phyloP scores from a whole-genome alignment of 805 yeast species.

The Dipodascopsis uninucleata region DNA sequence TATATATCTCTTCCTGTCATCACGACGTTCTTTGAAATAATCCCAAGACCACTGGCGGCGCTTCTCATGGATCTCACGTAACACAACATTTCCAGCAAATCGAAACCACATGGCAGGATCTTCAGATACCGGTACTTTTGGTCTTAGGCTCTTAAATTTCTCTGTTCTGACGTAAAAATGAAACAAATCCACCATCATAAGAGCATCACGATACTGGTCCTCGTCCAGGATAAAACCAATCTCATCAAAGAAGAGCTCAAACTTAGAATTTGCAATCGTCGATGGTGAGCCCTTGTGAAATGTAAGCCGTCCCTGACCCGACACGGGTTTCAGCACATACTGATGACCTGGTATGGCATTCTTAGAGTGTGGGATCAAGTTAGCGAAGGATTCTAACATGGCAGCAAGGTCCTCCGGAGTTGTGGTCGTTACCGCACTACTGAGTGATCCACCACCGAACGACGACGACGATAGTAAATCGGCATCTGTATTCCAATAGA shows the following conservation, averaged over 20 bases:
- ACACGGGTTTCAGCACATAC: conserved; percentile 73
- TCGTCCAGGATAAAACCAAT: conserved; percentile 84
- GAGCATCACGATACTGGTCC: conserved; percentile 74
- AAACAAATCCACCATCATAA: conserved; percentile 76
- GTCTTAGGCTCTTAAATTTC: conserved; percentile 69
- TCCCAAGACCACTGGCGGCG: conserved; percentile 89
- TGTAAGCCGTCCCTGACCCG: conserved; percentile 79
- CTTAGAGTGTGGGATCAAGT: conserved; percentile 8
- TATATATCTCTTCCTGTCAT: conserved; percentile 66
- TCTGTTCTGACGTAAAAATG: conserved; percentile 75
- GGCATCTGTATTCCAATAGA: conserved; percentile 79
- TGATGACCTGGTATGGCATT: conserved; percentile 27
- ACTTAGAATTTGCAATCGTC: conserved; percentile 60
- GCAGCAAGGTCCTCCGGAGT: conserved; percentile 36
- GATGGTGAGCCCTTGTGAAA: conserved; percentile 72
- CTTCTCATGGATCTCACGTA: conserved; percentile 75
- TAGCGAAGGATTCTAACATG: conserved; percentile 12
- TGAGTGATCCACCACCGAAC: no score
- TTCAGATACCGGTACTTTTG: conserved; percentile 48
- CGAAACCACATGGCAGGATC: conserved; percentile 77
- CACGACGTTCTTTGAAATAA: conserved; percentile 63
- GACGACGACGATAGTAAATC: conserved; percentile 43
- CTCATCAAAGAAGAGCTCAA: conserved; percentile 79
- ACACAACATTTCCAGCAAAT: conserved; percentile 74
- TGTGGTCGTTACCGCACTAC: no score